Evolutionary conservation across 306 rosid species (phyloP).

Genomic region (Echinosophora koreensis): DNA sequence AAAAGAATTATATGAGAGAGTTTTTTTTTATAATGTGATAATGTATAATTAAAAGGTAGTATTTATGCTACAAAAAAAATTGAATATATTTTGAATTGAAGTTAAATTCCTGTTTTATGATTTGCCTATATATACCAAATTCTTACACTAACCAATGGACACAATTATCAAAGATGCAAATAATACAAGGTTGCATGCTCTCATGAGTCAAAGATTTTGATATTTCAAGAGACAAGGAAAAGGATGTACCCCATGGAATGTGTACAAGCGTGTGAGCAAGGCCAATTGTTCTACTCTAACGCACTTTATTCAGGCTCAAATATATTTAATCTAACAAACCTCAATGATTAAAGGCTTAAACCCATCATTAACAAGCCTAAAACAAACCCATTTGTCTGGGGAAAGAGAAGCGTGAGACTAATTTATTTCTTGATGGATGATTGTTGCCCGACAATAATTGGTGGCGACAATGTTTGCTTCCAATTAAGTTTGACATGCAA

Average conservation of each 20-base stretch:
- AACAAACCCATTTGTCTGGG: slow-evolving; percentile 56
- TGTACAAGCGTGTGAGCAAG: slow-evolving; percentile 49
- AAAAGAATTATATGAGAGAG: too few species aligned
- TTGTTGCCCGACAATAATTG: slow-evolving; percentile 58
- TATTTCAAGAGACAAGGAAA: slow-evolving; percentile 37
- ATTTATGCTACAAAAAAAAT: too few species aligned
- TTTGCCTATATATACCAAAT: too few species aligned
- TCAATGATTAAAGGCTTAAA: slow-evolving; percentile 67
- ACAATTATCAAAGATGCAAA: background rate
- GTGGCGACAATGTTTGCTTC: slow-evolving; percentile 64
- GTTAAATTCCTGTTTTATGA: too few species aligned
- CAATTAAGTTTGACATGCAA: slow-evolving; percentile 49
- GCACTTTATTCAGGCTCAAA: slow-evolving; percentile 37
- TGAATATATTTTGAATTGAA: too few species aligned
- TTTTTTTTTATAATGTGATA: too few species aligned
- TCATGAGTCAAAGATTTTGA: slow-evolving; percentile 35
- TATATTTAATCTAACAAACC: slow-evolving; percentile 50
- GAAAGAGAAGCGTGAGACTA: slow-evolving; percentile 41
- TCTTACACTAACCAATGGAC: background rate
- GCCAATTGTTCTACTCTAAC: slow-evolving; percentile 25
- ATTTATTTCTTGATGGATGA: slow-evolving; percentile 37
- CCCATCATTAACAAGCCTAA: slow-evolving; percentile 56
- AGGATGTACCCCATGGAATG: slow-evolving; percentile 38
- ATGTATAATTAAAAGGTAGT: too few species aligned
- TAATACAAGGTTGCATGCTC: slow-evolving; percentile 2